phyloP scores from a whole-genome alignment of 2,329 filamentous ascomycete genomes.

The Ceratocystis ficicola region DNA sequence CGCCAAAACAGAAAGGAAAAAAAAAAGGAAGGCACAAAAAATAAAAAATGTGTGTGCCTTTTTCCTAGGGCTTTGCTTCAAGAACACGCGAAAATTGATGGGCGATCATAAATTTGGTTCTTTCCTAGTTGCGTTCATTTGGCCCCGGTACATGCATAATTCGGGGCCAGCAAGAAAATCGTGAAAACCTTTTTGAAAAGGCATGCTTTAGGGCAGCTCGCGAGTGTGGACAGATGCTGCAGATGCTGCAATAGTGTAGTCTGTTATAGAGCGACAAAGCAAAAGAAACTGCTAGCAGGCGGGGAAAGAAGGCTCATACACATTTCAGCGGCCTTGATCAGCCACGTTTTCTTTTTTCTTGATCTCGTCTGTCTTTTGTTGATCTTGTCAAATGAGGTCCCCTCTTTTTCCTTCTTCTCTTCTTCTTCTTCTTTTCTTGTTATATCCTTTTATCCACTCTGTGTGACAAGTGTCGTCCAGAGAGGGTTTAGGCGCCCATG shows the following conservation, averaged over 20 bases:
- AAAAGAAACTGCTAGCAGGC: neutral
- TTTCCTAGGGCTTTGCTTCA: neutral
- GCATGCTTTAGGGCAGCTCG: neutral
- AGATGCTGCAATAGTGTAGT: neutral
- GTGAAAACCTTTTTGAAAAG: neutral
- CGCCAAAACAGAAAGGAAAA: neutral
- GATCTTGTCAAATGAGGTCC: neutral
- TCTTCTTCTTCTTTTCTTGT: neutral
- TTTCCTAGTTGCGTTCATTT: neutral
- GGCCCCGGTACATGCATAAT: neutral
- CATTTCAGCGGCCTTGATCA: neutral
- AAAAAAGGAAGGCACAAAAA: neutral
- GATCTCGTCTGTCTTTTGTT: neutral
- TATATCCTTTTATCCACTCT: neutral
- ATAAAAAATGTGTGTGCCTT: neutral
- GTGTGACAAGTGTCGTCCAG: constrained; percentile 8
- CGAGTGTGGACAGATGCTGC: neutral
- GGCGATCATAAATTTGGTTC: neutral
- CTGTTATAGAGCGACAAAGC: neutral
- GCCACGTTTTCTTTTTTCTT: neutral
- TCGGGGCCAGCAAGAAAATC: neutral
- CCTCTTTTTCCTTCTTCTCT: neutral
- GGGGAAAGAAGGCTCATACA: too few relatives aligned
- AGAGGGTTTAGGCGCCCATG: constrained; percentile 8
- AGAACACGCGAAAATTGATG: neutral